phyloP scores from a whole-genome alignment of 192 early-diverging fungal species.

The Coemansia pectinata region DNA sequence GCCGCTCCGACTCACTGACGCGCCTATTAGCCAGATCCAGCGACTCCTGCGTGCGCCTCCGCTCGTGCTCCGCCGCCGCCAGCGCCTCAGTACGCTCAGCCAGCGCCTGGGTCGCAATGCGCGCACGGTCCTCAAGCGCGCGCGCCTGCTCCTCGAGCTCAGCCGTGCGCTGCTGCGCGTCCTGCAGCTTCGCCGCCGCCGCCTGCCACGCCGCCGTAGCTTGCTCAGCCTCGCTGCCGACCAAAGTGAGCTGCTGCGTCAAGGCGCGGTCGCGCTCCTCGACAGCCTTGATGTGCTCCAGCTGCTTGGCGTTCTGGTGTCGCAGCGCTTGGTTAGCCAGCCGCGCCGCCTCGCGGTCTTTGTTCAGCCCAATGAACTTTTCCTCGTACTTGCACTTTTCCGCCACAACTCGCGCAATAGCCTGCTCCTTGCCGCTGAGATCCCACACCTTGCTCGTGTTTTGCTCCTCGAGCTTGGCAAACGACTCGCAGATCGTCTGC shows the following conservation, averaged over 20 bases:
- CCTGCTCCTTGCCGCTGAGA: slow-evolving; percentile 75
- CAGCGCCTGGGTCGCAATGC: slow-evolving; percentile 59
- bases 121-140: slow-evolving; percentile 25
- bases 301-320: slow-evolving; percentile 77
- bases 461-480: slow-evolving; percentile 82
- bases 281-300: slow-evolving; percentile 76
- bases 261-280: slow-evolving; percentile 80
- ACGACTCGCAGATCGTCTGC: slow-evolving; percentile 60
- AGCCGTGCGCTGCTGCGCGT: slow-evolving; percentile 58
- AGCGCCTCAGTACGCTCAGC: slow-evolving; percentile 64
- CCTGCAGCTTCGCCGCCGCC: slow-evolving; percentile 63
- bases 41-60: slow-evolving; percentile 63
- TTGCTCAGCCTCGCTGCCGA: slow-evolving; percentile 67
- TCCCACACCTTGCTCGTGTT: slow-evolving; percentile 78
- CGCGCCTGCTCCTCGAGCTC: slow-evolving; percentile 61
- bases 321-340: slow-evolving; percentile 70
- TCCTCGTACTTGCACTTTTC: slow-evolving; percentile 87
- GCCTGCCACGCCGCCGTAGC: slow-evolving; percentile 58
- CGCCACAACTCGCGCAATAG: slow-evolving; percentile 71
- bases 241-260: slow-evolving; percentile 62
- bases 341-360: slow-evolving; percentile 67
- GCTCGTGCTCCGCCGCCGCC: slow-evolving; percentile 61
- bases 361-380: slow-evolving; percentile 72
- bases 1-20: slow-evolving; percentile 61
- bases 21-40: slow-evolving; percentile 67